These are phyloP conservation scores for Naganishia randhawae DNA, from an alignment of 768 basidiomycete genomes.

Conservation along the genomic window DNA sequence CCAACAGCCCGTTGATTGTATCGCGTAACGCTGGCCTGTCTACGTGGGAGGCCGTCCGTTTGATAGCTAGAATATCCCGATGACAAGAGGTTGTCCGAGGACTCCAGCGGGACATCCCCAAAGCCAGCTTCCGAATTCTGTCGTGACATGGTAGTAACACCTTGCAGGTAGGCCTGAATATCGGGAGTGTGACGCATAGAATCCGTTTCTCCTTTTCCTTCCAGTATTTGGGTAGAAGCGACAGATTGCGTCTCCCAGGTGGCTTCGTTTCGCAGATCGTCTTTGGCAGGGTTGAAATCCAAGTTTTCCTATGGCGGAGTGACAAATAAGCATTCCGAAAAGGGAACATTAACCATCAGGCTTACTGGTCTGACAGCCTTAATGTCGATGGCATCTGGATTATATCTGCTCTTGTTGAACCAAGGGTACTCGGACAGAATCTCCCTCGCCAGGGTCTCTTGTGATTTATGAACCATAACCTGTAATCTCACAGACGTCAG, in stretches of 20 bases:
- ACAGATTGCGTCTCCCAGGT: conserved; percentile 84
- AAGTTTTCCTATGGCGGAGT: conserved; percentile 47
- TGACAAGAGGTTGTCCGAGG: conserved; percentile 25
- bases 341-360: conserved; percentile 14
- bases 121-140: conserved; percentile 16
- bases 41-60: conserved; percentile 5
- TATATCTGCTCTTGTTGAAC: conserved; percentile 41
- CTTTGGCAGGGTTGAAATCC: conserved; percentile 49
- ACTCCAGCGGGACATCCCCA: conserved; percentile 21
- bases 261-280: conserved; percentile 54
- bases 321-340: conserved; percentile 26
- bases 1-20: conserved; percentile 23
- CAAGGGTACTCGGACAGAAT: conserved; percentile 48
- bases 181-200: neutral
- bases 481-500: conserved; percentile 12
- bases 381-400: conserved; percentile 39
- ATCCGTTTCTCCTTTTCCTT: conserved; percentile 12
- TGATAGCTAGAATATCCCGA: neutral
- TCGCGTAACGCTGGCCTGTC: conserved; percentile 20
- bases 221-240: conserved; percentile 50
- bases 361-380: conserved; percentile 48
- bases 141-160: conserved; percentile 7
- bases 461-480: conserved; percentile 52
- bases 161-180: conserved; percentile 24
- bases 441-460: conserved; percentile 50